These are phyloP conservation scores for Backusella luteola DNA, from an alignment of 192 early-diverging fungal genomes.

Conservation along the genomic window DNA sequence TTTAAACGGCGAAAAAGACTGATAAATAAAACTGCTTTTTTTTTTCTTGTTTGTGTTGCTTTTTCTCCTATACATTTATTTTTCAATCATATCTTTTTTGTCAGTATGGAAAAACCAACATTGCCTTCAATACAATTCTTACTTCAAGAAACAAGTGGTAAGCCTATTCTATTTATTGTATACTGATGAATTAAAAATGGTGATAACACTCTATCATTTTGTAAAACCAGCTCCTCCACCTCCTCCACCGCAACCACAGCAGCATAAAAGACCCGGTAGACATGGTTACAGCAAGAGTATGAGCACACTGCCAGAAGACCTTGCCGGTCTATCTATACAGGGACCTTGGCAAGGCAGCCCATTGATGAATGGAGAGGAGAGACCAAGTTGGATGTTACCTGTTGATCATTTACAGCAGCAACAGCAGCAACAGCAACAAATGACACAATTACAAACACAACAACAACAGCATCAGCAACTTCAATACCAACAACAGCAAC, in stretches of 20 bases:
- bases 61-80: no score
- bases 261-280: constrained; percentile 5
- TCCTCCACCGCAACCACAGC: background rate
- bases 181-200: background rate
- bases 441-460: background rate
- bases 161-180: background rate
- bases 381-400: constrained; percentile 1
- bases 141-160: constrained; percentile 10
- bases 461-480: no score
- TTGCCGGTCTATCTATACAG: constrained; percentile 4
- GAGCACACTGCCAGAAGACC: constrained; percentile 10
- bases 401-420: background rate
- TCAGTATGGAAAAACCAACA: constrained; percentile 8
- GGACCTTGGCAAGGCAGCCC: constrained; percentile 7
- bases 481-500: background rate
- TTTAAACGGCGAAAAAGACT: background rate
- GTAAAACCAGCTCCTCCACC: background rate
- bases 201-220: no score
- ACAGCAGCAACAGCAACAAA: constrained; percentile 13
- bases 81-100: background rate
- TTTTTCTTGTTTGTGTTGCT: background rate
- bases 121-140: constrained; percentile 22
- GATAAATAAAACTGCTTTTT: background rate
- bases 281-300: constrained; percentile 8
- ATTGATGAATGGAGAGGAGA: background rate